A percentile compares a stretch with the other conserved stretches of the same genome.
phyloP scores from a whole-genome alignment of 2,329 filamentous ascomycete genomes.

The Botrytis deweyae region DNA sequence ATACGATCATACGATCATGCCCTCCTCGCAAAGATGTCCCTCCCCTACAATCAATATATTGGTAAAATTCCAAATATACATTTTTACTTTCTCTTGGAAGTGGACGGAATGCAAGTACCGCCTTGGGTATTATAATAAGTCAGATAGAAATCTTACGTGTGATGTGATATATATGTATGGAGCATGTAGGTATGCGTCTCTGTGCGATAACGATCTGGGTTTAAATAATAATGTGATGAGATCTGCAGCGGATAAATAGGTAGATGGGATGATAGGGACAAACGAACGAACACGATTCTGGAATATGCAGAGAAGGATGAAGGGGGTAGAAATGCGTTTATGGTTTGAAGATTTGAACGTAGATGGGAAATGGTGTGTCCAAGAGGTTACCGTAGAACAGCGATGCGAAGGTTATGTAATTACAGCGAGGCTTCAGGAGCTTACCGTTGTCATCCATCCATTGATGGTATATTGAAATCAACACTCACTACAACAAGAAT shows the following conservation, averaged over 20 bases:
- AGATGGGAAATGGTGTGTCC: background rate
- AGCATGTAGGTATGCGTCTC: background rate
- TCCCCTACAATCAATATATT: constrained; percentile 1
- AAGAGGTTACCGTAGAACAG: constrained; percentile 13
- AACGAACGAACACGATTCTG: constrained; percentile 17
- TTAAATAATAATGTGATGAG: background rate
- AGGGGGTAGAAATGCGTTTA: background rate
- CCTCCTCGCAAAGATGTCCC: background rate
- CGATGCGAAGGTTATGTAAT: background rate
- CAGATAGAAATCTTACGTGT: background rate
- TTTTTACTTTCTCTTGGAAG: background rate
- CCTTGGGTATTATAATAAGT: background rate
- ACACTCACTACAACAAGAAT: constrained; percentile 1
- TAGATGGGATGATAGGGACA: background rate
- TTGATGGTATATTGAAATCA: background rate
- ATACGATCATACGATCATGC: background rate
- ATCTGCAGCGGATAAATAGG: constrained; percentile 18
- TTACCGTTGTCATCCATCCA: background rate
- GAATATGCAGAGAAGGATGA: constrained; percentile 21
- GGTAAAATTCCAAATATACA: background rate
- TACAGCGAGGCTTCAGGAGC: constrained; percentile 1
- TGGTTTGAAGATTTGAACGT: background rate
- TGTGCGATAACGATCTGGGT: background rate
- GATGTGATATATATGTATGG: background rate
- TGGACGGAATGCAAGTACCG: background rate